Conservation (phyloP, 1,284 basidiomycete genomes). For the Phellinidium pouzarii region DNA sequence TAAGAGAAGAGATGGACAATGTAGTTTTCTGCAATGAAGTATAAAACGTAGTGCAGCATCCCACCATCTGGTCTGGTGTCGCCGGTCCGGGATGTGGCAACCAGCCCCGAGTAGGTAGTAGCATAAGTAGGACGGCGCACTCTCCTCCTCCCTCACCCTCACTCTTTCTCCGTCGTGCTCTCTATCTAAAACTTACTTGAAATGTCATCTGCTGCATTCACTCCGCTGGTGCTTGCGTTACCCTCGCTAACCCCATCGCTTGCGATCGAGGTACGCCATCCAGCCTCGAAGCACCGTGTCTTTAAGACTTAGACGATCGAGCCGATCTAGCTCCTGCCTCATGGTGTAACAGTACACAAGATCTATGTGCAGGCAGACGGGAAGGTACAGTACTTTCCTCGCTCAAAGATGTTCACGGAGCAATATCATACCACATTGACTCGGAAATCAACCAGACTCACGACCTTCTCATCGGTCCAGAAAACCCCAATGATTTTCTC, state of each 20-base stretch:
- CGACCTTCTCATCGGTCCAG: conserved; percentile 68
- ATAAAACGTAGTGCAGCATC: too few relatives aligned
- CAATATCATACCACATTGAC: background rate
- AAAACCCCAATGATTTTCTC: conserved; percentile 51
- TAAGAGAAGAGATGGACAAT: too few relatives aligned
- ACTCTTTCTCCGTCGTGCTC: background rate
- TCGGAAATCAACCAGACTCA: conserved; percentile 42
- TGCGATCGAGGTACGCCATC: conserved; percentile 20
- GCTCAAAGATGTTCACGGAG: background rate
- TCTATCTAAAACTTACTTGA: background rate
- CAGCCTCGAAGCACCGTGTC: background rate
- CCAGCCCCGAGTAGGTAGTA: too few relatives aligned
- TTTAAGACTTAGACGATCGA: conserved; percentile 15
- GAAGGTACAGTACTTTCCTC: conserved; percentile 35
- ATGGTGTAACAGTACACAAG: conserved; percentile 60
- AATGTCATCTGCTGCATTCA: conserved; percentile 16
- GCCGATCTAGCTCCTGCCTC: conserved; percentile 48
- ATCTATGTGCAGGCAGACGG: conserved; percentile 59
- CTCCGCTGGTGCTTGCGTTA: conserved; percentile 18
- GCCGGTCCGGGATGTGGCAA: too few relatives aligned
- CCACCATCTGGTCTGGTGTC: too few relatives aligned
- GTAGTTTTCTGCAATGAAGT: too few relatives aligned
- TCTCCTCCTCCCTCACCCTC: background rate
- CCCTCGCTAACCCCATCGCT: conserved; percentile 20
- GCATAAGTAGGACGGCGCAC: too few relatives aligned